Percentiles rank a stretch among this genome's conserved stretches.
Conservation (phyloP, 2,329 filamentous ascomycete genomes). For the Didymella pinodella region DNA sequence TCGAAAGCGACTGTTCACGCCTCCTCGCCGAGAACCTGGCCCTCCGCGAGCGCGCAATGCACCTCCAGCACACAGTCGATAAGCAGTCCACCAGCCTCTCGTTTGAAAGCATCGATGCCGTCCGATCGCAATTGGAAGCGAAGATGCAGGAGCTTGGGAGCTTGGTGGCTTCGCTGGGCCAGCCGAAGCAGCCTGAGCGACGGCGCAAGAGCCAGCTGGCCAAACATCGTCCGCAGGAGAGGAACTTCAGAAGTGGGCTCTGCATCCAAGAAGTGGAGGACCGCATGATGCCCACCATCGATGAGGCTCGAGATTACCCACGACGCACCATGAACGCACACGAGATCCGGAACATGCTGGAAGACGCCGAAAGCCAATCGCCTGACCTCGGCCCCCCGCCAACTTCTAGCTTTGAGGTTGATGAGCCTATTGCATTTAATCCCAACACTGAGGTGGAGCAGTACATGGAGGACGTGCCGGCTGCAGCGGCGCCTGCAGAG, state of each 20-base stretch:
- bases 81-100: conserved; percentile 66
- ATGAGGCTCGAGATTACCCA: conserved; percentile 73
- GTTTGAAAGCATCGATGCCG: conserved; percentile 71
- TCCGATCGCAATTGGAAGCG: conserved; percentile 74
- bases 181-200: conserved; percentile 37
- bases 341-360: conserved; percentile 63
- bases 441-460: conserved; percentile 36
- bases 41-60: conserved; percentile 73
- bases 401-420: conserved; percentile 60
- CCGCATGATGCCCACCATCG: conserved; percentile 70
- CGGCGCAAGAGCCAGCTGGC: conserved; percentile 60
- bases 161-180: conserved; percentile 71
- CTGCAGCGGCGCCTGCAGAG: conserved; percentile 48
- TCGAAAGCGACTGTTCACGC: conserved; percentile 78
- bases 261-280: conserved; percentile 56
- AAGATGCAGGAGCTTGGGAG: conserved; percentile 75
- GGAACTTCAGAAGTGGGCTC: conserved; percentile 62
- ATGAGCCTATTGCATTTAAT: conserved; percentile 58
- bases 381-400: conserved; percentile 72
- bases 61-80: conserved; percentile 72
- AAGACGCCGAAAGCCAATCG: conserved; percentile 66
- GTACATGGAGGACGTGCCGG: conserved; percentile 40
- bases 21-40: conserved; percentile 81
- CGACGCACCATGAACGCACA: conserved; percentile 71
- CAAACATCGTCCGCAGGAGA: conserved; percentile 60